Conservation (phyloP, 768 basidiomycete species). For the Arthromyces matolae region DNA sequence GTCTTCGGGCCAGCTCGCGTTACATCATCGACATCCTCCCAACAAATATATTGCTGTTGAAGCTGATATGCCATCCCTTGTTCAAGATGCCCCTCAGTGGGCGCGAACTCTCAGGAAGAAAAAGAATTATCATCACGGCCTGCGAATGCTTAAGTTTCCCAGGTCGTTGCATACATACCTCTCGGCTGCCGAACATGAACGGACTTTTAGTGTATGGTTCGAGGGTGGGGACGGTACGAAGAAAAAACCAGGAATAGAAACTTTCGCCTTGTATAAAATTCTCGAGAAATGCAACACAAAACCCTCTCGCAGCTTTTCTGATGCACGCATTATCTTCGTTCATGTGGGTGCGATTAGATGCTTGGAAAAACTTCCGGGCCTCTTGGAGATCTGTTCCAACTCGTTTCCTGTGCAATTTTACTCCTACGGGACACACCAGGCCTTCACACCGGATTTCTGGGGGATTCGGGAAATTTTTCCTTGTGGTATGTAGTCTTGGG, state of each 20-base stretch:
- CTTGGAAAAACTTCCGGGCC: constrained; percentile 44
- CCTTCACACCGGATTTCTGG: constrained; percentile 50
- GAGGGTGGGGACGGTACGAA: constrained; percentile 28
- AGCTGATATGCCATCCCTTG: constrained; percentile 17
- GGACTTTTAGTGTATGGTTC: constrained; percentile 50
- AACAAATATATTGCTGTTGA: constrained; percentile 14
- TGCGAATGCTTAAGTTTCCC: constrained; percentile 48
- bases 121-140: constrained; percentile 33
- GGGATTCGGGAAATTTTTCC: constrained; percentile 67
- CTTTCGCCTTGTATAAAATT: constrained; percentile 37
- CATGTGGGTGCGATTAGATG: constrained; percentile 54
- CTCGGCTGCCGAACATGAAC: constrained; percentile 22
- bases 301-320: constrained; percentile 34
- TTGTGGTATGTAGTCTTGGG: constrained; percentile 39
- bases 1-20: constrained; percentile 28
- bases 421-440: constrained; percentile 63
- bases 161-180: constrained; percentile 45
- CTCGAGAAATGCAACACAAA: constrained; percentile 42
- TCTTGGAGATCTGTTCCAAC: constrained; percentile 45
- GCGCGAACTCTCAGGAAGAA: constrained; percentile 20
- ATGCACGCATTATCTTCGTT: constrained; percentile 55
- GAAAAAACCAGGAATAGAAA: constrained; percentile 37
- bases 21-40: constrained; percentile 23
- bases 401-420: constrained; percentile 53
- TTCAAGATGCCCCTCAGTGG: constrained; percentile 19